Conservation (phyloP, 208 protist genomes). For the Leishmania gerbilli region DNA sequence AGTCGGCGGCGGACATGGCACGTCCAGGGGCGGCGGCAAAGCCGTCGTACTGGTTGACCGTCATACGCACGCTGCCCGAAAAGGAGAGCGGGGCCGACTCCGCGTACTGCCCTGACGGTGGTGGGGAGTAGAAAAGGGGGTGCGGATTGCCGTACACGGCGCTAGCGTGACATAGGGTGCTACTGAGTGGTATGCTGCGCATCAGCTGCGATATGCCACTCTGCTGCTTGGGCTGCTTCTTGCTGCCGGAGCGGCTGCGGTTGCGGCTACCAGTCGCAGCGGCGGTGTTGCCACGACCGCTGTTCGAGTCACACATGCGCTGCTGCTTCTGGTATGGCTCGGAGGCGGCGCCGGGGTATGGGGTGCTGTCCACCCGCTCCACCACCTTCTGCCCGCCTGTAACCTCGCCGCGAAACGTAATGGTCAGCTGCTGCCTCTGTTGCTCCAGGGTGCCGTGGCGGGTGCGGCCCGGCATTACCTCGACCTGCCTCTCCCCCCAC, state of each 20-base stretch:
- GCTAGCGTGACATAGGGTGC: constrained; percentile 54
- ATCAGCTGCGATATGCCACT: constrained; percentile 40
- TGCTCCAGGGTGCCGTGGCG: constrained; percentile 49
- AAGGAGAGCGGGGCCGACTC: constrained; percentile 3
- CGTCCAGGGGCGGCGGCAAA: background rate
- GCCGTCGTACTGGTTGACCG: background rate
- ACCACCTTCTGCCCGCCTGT: constrained; percentile 64
- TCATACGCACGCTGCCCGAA: constrained; percentile 6
- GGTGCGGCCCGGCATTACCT: constrained; percentile 44
- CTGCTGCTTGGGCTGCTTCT: constrained; percentile 9
- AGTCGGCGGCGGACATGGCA: background rate
- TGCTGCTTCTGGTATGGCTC: constrained; percentile 43
- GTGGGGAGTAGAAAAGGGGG: constrained; percentile 61
- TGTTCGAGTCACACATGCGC: constrained; percentile 8
- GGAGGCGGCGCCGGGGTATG: constrained; percentile 64
- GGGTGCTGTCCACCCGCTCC: constrained; percentile 63
- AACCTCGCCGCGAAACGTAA: constrained; percentile 82
- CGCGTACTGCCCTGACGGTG: constrained; percentile 15
- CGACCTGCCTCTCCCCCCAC: constrained; percentile 42
- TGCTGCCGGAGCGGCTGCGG: constrained; percentile 18
- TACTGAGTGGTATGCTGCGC: constrained; percentile 59
- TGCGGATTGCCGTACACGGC: constrained; percentile 81
- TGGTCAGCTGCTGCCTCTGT: constrained; percentile 71
- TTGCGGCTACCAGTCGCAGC: constrained; percentile 9
- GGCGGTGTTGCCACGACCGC: constrained; percentile 8